Evolutionary conservation across 1,284 basidiomycete genomes (phyloP).

Genomic region (Tylopilus sp.): DNA sequence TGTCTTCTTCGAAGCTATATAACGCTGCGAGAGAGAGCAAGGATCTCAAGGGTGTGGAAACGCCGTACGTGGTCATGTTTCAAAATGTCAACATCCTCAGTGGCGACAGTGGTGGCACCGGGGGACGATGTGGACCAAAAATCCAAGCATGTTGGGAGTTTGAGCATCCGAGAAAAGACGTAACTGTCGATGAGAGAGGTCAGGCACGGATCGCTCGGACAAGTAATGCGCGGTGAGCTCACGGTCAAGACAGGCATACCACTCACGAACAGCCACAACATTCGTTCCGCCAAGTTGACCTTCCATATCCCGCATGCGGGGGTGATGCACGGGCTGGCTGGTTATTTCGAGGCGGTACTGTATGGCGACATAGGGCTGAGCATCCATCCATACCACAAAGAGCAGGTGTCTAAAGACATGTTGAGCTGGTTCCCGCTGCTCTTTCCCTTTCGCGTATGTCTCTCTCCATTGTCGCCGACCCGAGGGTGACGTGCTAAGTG

Average conservation of each 20-base stretch:
- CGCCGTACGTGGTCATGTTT: conserved; percentile 98
- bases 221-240: background rate
- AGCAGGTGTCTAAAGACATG: conserved; percentile 88
- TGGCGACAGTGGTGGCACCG: conserved; percentile 58
- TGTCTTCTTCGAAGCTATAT: conserved; percentile 90
- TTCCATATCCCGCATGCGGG: conserved; percentile 96
- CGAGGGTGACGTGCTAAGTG: background rate
- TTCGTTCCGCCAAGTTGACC: conserved; percentile 71
- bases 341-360: conserved; percentile 95
- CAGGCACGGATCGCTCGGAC: conserved; percentile 13
- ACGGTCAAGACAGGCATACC: conserved; percentile 58
- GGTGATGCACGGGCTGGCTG: conserved; percentile 94
- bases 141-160: conserved; percentile 98
- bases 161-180: conserved; percentile 84
- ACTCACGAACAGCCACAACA: conserved; percentile 85
- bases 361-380: conserved; percentile 88
- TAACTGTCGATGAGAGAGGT: conserved; percentile 73
- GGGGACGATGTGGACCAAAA: conserved; percentile 70
- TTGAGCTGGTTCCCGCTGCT: conserved; percentile 98
- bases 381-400: conserved; percentile 88
- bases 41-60: conserved; percentile 72
- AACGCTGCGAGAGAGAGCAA: conserved; percentile 69
- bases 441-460: conserved; percentile 82
- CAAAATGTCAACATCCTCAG: conserved; percentile 87
- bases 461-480: background rate